Conservation (phyloP, 192 early-diverging fungal genomes). For the Rhizoclosmatium globosum region DNA sequence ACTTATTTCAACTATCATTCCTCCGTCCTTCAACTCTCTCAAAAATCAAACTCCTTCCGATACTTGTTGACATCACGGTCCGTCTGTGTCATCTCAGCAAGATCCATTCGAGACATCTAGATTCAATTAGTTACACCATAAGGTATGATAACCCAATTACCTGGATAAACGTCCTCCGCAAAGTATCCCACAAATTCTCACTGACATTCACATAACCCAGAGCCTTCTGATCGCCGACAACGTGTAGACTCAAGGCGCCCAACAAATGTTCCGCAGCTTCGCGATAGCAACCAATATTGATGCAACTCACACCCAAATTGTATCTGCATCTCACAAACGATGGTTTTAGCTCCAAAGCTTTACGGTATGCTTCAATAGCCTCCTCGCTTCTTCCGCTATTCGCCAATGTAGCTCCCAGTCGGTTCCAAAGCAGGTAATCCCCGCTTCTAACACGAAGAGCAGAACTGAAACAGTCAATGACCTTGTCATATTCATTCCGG, state of each 20-base stretch:
- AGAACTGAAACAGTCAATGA: constrained; percentile 92
- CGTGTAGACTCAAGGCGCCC: constrained; percentile 80
- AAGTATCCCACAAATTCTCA: constrained; percentile 49
- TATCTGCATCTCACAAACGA: constrained; percentile 92
- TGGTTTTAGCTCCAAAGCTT: constrained; percentile 90
- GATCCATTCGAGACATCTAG: constrained; percentile 49
- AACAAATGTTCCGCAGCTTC: constrained; percentile 94
- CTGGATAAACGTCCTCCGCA: constrained; percentile 43
- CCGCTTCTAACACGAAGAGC: constrained; percentile 84
- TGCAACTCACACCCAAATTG: constrained; percentile 90
- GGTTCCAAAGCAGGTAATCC: constrained; percentile 93
- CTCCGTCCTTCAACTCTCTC: constrained; percentile 1
- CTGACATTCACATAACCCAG: constrained; percentile 32
- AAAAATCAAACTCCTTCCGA: constrained; percentile 55
- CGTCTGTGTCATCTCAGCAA: constrained; percentile 43
- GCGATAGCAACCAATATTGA: constrained; percentile 83
- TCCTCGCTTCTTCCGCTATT: constrained; percentile 65
- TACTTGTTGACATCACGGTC: constrained; percentile 42
- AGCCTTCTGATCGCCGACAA: constrained; percentile 9
- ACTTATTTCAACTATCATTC: neutral
- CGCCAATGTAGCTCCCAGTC: constrained; percentile 91
- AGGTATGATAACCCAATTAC: constrained; percentile 22
- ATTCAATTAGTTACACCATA: neutral
- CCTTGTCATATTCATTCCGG: constrained; percentile 92
- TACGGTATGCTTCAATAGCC: constrained; percentile 91